Conservation (phyloP, 1,284 basidiomycete species). For the Polyporus tsugae region DNA sequence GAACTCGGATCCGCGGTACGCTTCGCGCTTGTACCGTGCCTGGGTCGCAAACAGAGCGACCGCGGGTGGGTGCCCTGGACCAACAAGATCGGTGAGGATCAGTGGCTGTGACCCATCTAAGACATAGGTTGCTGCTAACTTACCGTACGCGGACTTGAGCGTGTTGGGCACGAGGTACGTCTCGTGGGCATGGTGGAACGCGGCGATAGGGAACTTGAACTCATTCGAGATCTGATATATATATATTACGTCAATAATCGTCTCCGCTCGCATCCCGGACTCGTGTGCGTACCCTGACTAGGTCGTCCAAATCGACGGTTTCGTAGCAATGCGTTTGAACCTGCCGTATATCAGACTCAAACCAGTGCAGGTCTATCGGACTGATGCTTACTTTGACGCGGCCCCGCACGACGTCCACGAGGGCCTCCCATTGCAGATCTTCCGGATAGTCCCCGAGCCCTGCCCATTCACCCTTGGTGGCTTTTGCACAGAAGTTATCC, state of each 20-base stretch:
- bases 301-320: conserved; percentile 52
- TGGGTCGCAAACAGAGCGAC: conserved; percentile 77
- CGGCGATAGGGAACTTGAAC: conserved; percentile 84
- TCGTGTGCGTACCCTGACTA: conserved; percentile 61
- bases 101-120: conserved; percentile 59
- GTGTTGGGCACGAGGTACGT: conserved; percentile 88
- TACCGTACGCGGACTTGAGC: conserved; percentile 73
- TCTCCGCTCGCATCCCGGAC: not conserved
- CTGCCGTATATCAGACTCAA: conserved; percentile 37
- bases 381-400: conserved; percentile 65
- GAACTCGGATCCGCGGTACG: conserved; percentile 87
- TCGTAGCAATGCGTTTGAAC: conserved; percentile 80
- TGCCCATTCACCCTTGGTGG: conserved; percentile 64
- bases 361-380: not conserved
- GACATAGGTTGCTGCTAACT: conserved; percentile 57
- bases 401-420: conserved; percentile 89
- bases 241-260: not conserved
- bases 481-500: conserved; percentile 76
- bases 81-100: not conserved
- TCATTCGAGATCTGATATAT: conserved; percentile 66
- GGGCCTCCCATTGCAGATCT: conserved; percentile 83
- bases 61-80: conserved; percentile 61
- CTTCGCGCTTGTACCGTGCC: conserved; percentile 81
- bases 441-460: conserved; percentile 75
- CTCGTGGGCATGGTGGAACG: conserved; percentile 90